These are phyloP conservation scores for Lactarius sanguifluus DNA, from an alignment of 768 basidiomycete species.

Conservation along the genomic window DNA sequence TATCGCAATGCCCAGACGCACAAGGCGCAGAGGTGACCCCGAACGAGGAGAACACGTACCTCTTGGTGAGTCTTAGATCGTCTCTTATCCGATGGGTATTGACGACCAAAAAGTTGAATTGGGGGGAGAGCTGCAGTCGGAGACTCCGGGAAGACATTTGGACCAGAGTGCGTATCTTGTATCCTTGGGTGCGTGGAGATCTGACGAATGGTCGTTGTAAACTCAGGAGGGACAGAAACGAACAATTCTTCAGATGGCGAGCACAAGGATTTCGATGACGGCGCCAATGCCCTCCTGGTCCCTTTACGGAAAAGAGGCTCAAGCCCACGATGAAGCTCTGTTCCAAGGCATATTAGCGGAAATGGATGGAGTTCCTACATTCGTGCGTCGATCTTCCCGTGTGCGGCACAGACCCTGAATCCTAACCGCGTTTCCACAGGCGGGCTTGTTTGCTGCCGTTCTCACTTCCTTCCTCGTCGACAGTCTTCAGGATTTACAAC, in stretches of 20 bases:
- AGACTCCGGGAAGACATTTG: too few species aligned
- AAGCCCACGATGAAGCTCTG: neutral
- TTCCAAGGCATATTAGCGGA: neutral
- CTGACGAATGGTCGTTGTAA: neutral
- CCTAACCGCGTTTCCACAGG: conserved; percentile 30
- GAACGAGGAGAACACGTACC: too few species aligned
- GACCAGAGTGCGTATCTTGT: neutral
- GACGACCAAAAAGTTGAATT: too few species aligned
- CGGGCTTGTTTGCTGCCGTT: conserved; percentile 15
- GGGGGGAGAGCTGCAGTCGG: too few species aligned
- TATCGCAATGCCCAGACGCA: too few species aligned
- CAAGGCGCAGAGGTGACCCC: too few species aligned
- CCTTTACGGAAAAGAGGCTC: neutral
- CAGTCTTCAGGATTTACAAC: neutral
- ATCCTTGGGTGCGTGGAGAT: neutral
- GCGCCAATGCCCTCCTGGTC: conserved; percentile 9
- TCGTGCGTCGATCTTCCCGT: neutral
- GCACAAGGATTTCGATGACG: conserved; percentile 4
- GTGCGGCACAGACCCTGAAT: neutral
- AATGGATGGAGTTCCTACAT: neutral
- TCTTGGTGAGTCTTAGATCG: too few species aligned
- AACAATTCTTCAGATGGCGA: neutral
- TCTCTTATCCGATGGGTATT: too few species aligned
- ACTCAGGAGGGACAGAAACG: neutral
- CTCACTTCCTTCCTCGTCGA: conserved; percentile 6